Conservation (phyloP, 2,329 filamentous ascomycete species). For the Calonectria naviculata region DNA sequence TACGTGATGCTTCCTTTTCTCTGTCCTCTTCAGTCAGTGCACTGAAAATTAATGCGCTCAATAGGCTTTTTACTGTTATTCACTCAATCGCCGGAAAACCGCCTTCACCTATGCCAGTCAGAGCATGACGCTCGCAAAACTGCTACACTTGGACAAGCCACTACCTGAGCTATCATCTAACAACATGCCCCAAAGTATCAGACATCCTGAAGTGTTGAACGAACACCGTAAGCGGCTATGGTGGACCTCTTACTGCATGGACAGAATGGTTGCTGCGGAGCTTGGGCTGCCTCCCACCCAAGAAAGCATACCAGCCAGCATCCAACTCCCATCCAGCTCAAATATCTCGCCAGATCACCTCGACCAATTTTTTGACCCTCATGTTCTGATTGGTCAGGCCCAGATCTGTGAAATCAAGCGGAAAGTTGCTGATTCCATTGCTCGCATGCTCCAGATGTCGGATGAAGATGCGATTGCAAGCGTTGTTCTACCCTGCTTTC, state of each 20-base stretch:
- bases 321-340: conserved; percentile 1
- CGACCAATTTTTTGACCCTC: conserved; percentile 15
- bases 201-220: neutral
- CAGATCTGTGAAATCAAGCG: conserved; percentile 19
- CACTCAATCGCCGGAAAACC: conserved; percentile 19
- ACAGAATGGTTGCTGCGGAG: conserved; percentile 18
- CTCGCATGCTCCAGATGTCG: neutral
- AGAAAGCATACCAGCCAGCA: neutral
- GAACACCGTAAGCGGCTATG: conserved; percentile 16
- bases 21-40: neutral
- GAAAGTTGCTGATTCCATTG: conserved; percentile 1
- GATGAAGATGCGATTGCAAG: conserved; percentile 3
- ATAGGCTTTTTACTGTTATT: conserved; percentile 26
- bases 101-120: conserved; percentile 21
- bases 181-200: neutral
- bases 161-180: neutral
- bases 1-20: neutral
- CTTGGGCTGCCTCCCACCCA: conserved; percentile 12
- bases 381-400: conserved; percentile 1
- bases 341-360: neutral
- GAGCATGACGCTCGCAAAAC: conserved; percentile 15
- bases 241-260: conserved; percentile 25
- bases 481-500: neutral
- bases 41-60: neutral
- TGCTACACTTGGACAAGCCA: conserved; percentile 8